These are phyloP conservation scores for Calvatia gigantea DNA, from an alignment of 768 basidiomycete genomes.

Conservation along the genomic window DNA sequence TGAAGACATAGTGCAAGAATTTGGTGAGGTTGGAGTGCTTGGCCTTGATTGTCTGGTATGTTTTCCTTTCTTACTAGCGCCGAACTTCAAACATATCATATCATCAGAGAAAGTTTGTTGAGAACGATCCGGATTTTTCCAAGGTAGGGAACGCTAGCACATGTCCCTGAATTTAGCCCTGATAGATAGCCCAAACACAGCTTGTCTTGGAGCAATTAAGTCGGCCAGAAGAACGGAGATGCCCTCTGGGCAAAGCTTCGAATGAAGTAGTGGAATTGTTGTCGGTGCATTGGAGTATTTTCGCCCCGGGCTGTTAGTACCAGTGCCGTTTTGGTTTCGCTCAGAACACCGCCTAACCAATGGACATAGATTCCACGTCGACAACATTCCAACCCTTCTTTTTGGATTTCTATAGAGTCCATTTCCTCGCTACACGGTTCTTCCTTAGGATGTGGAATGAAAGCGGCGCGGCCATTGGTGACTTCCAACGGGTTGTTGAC, in stretches of 20 bases:
- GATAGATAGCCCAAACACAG: constrained; percentile 34
- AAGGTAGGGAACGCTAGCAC: constrained; percentile 41
- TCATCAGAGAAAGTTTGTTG: constrained; percentile 63
- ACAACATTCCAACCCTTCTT: constrained; percentile 86
- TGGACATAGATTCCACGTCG: constrained; percentile 63
- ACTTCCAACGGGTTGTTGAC: constrained; percentile 76
- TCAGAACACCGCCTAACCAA: constrained; percentile 1
- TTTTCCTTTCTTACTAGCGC: constrained; percentile 8
- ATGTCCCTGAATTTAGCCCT: neutral
- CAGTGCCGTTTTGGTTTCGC: constrained; percentile 4
- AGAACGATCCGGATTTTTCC: constrained; percentile 70
- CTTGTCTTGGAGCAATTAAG: constrained; percentile 78
- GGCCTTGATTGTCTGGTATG: constrained; percentile 80
- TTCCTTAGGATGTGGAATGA: constrained; percentile 94
- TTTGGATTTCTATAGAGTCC: constrained; percentile 78
- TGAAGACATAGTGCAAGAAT: constrained; percentile 75
- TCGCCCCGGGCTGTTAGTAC: constrained; percentile 76
- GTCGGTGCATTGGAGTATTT: constrained; percentile 82
- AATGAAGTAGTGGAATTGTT: constrained; percentile 84
- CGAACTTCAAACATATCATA: neutral
- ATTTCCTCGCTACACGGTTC: constrained; percentile 77
- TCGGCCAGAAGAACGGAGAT: constrained; percentile 68
- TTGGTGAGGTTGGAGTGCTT: constrained; percentile 72
- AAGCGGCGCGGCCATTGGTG: constrained; percentile 69
- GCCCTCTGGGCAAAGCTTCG: constrained; percentile 80